phyloP scores from a whole-genome alignment of 805 yeast species.

The Saccharomycopsis javanensis region DNA sequence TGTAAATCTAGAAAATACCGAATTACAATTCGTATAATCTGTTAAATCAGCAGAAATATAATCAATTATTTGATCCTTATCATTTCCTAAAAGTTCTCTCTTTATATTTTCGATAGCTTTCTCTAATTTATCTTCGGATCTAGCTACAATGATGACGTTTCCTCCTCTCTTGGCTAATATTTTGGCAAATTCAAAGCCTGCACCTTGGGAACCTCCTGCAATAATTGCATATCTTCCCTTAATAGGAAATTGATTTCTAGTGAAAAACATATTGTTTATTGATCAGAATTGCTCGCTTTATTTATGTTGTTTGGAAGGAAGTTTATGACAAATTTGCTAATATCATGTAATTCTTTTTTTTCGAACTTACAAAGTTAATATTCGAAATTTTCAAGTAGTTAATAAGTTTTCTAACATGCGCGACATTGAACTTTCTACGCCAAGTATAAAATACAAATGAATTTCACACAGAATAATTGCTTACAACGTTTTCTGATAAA shows the following conservation, averaged over 20 bases:
- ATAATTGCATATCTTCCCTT: constrained; percentile 53
- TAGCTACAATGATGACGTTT: constrained; percentile 63
- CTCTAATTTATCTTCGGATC: constrained; percentile 54
- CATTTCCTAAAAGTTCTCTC: not conserved
- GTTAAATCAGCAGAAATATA: constrained; percentile 61
- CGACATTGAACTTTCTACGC: too few relatives aligned
- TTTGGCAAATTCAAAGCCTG: constrained; percentile 72
- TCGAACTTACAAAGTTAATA: too few relatives aligned
- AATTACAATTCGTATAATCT: constrained; percentile 38
- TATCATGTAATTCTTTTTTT: too few relatives aligned
- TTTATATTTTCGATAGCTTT: constrained; percentile 34
- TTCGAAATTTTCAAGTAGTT: too few relatives aligned
- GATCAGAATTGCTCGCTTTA: too few relatives aligned
- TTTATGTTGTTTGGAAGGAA: too few relatives aligned
- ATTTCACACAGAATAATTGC: too few relatives aligned
- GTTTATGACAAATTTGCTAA: too few relatives aligned
- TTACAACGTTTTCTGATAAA: too few relatives aligned
- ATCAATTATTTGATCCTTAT: constrained; percentile 25
- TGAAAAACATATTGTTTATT: not conserved
- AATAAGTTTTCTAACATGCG: too few relatives aligned
- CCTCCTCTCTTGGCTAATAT: constrained; percentile 40
- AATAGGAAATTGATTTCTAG: constrained; percentile 22
- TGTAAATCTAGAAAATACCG: constrained; percentile 32
- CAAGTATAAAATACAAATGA: too few relatives aligned
- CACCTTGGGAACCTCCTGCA: constrained; percentile 94